Evolutionary conservation across 805 yeast species (phyloP).

Genomic region (Yarrowia sp.): DNA sequence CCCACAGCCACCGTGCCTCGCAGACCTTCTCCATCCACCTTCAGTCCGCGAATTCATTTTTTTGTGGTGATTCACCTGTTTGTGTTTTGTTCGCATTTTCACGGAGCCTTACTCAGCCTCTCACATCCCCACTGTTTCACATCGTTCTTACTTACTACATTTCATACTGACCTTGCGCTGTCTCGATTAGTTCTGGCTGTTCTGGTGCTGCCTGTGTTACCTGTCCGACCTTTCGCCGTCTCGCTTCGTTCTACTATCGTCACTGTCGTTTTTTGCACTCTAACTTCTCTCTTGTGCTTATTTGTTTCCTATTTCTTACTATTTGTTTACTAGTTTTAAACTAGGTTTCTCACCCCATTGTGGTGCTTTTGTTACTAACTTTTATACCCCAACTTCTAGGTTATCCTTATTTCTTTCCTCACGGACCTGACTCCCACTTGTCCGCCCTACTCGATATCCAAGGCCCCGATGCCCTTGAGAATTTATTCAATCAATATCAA

Average conservation of each 20-base stretch:
- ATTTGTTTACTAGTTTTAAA: not conserved
- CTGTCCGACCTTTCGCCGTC: not conserved
- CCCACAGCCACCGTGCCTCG: not conserved
- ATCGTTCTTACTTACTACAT: not conserved
- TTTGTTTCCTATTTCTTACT: not conserved
- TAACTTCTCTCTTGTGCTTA: not conserved
- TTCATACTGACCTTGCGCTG: slow-evolving; percentile 9
- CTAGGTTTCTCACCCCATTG: slow-evolving; percentile 11
- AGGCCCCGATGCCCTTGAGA: slow-evolving; percentile 2
- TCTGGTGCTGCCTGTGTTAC: not conserved
- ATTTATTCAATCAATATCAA: too few relatives aligned
- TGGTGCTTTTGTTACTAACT: slow-evolving; percentile 9
- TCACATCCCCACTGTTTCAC: not conserved
- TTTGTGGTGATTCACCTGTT: not conserved
- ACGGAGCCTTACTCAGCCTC: not conserved
- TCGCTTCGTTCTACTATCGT: not conserved
- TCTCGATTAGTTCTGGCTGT: not conserved
- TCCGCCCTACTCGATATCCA: slow-evolving; percentile 4
- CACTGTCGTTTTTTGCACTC: not conserved
- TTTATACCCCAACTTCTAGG: not conserved
- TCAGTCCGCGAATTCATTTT: not conserved
- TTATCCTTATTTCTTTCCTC: not conserved
- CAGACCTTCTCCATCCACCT: not conserved
- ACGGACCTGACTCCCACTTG: not conserved
- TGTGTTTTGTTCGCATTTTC: not conserved